Percentiles rank a stretch among this genome's conserved stretches.
phyloP scores from a whole-genome alignment of 768 basidiomycete genomes.

The Daedaleopsis nitida region DNA sequence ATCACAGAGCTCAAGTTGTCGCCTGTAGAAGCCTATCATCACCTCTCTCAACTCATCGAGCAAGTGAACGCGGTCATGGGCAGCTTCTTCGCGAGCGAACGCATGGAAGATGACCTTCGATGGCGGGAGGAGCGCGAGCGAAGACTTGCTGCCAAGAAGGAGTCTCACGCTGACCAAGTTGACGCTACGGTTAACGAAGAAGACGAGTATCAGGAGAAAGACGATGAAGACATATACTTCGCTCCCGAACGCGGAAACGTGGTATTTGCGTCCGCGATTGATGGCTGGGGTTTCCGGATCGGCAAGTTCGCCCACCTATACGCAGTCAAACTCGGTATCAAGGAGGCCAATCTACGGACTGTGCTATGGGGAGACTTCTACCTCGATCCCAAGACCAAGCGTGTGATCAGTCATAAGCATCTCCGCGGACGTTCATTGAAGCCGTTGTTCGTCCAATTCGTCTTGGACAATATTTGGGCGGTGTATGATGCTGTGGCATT shows the following conservation, averaged over 20 bases:
- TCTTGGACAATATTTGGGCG: slow-evolving; percentile 96
- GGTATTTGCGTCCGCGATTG: slow-evolving; percentile 92
- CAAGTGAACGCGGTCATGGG: slow-evolving; percentile 99
- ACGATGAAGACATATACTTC: slow-evolving; percentile 98
- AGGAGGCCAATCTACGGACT: slow-evolving; percentile 79
- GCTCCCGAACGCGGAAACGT: slow-evolving; percentile 96
- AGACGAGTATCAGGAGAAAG: slow-evolving; percentile 87
- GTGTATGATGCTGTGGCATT: slow-evolving; percentile 89
- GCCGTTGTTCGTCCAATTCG: slow-evolving; percentile 95
- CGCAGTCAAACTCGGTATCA: slow-evolving; percentile 86
- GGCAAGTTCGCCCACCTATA: slow-evolving; percentile 94
- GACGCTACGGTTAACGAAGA: slow-evolving; percentile 48
- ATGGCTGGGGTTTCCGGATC: slow-evolving; percentile 97
- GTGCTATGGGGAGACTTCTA: slow-evolving; percentile 98
- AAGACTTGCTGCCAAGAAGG: slow-evolving; percentile 75
- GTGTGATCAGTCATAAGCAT: slow-evolving; percentile 89
- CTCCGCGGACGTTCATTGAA: slow-evolving; percentile 85
- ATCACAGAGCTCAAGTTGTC: slow-evolving; percentile 92
- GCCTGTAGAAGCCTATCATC: slow-evolving; percentile 91
- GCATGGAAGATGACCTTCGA: slow-evolving; percentile 94
- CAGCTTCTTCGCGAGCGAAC: slow-evolving; percentile 88
- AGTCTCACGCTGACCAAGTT: slow-evolving; percentile 64
- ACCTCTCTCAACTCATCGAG: slow-evolving; percentile 90
- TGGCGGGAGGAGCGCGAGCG: slow-evolving; percentile 93
- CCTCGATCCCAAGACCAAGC: slow-evolving; percentile 93